Evolutionary conservation across 2,329 filamentous ascomycete genomes (phyloP), one percentile per base, ranked within the genome.

Genomic region (Lecanoromycetidae sp.): DNA sequence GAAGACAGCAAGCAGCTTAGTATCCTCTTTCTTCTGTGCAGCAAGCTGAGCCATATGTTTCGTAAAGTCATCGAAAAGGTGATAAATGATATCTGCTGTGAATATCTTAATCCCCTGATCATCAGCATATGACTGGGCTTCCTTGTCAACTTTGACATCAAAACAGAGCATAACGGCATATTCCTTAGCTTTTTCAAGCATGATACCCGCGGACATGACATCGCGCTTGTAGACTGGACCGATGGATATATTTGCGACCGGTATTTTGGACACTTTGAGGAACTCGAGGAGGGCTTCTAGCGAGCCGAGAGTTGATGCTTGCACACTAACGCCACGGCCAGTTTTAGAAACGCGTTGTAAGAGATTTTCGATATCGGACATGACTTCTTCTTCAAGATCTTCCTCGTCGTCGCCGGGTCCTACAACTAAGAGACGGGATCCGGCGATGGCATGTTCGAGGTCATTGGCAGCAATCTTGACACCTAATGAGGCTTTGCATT

Each of bases 81-180:
- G 91, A 67, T 98, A 98, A 61, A 98, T 98, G 58, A 98, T 98
- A 66, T 98, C 90, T 2, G 93, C 91, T 3, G 87, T 94, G 71
- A 98, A 98, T 58, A 98, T 85, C 73, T 94, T 96, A 69, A 98
- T 85, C 43, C 87, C 87, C 53, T 94, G 80, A 48, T 96, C 87
- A 15, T 95, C 87, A 9, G 91, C 91, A 58, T 96, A 94, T 8
- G 77, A 75, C 55, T 83, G 80, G 0, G 91, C 91, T 62, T 98
- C 91, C 66, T 94, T 96, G 69, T 98, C 91, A 13, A 98, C 86
- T 71, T 95, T 96, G 68, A 98, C 91, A 64, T 98, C 93, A 75
- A 98, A 98, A 66, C 91, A 96, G 42, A 98, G 80, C 91, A 98
- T 98, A 63, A 96, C 86, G n/a, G 91, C 91, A 57, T 82, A 93